A percentile compares a stretch with the other conserved stretches of the same genome.
These are phyloP conservation scores for Pleoardoris graminearum DNA, from an alignment of 2,329 filamentous ascomycete species.

Conservation along the genomic window DNA sequence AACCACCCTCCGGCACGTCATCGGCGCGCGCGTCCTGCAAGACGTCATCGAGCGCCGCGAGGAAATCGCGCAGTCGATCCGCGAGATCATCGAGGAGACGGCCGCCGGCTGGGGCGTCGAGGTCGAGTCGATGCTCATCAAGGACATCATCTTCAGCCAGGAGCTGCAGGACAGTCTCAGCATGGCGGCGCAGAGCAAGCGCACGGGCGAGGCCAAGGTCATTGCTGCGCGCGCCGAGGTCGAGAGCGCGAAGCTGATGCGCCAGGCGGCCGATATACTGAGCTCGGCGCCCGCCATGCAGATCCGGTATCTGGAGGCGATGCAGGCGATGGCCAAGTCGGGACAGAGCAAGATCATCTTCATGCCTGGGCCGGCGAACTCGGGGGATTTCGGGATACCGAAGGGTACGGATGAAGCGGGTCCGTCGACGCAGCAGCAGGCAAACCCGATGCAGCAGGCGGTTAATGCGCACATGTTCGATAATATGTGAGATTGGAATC, in stretches of 20 bases:
- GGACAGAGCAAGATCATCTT: slow-evolving; percentile 89
- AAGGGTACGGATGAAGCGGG: not conserved
- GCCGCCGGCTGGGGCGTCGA: slow-evolving; percentile 92
- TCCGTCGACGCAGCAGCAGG: not conserved
- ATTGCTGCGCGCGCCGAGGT: slow-evolving; percentile 97
- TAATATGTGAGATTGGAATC: too few species aligned
- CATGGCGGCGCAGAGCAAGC: slow-evolving; percentile 98
- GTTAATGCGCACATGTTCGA: too few species aligned
- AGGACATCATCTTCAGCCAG: slow-evolving; percentile 96
- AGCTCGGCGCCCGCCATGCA: slow-evolving; percentile 88
- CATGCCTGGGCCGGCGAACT: slow-evolving; percentile 51
- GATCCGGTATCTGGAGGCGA: slow-evolving; percentile 82
- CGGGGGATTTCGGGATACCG: not conserved
- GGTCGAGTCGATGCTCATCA: slow-evolving; percentile 98
- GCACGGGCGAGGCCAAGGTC: slow-evolving; percentile 97
- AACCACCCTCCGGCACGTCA: slow-evolving; percentile 94
- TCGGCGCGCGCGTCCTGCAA: slow-evolving; percentile 92
- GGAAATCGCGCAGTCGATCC: slow-evolving; percentile 92
- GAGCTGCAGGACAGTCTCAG: slow-evolving; percentile 94
- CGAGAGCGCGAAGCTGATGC: slow-evolving; percentile 85
- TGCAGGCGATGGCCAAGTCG: slow-evolving; percentile 97
- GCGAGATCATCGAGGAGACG: slow-evolving; percentile 97
- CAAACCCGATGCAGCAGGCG: slow-evolving; percentile 18
- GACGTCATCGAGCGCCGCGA: slow-evolving; percentile 98
- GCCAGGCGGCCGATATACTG: slow-evolving; percentile 87